phyloP scores from a whole-genome alignment of 108 stramenopile species.

The Conticribra guillardii region DNA sequence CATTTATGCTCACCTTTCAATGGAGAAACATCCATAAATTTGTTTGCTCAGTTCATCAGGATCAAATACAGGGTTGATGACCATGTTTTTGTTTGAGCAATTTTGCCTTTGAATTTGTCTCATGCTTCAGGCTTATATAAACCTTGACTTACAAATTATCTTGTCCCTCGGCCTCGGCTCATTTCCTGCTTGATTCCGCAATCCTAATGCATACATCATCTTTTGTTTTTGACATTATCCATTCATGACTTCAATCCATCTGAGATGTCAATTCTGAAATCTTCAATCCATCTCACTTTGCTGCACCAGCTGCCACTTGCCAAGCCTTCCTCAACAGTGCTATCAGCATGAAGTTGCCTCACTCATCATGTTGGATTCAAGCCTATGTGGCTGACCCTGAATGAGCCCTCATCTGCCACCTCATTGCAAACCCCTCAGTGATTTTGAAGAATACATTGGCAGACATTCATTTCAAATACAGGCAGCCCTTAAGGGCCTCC shows the following conservation, averaged over 20 bases:
- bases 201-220: constrained; percentile 5
- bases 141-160: constrained; percentile 10
- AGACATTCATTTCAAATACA: background rate
- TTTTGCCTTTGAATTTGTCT: constrained; percentile 17
- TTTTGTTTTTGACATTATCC: background rate
- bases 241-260: background rate
- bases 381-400: too few species aligned
- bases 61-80: constrained; percentile 1
- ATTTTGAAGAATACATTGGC: too few species aligned
- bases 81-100: background rate
- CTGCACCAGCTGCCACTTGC: constrained; percentile 2
- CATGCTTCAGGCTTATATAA: constrained; percentile 1
- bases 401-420: too few species aligned
- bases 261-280: constrained; percentile 5
- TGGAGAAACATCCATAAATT: background rate
- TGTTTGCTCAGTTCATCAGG: constrained; percentile 12
- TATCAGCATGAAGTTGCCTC: background rate
- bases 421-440: too few species aligned
- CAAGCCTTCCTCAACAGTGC: constrained; percentile 6
- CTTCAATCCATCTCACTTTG: background rate
- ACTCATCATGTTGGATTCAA: too few species aligned
- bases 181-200: background rate
- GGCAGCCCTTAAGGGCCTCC: background rate
- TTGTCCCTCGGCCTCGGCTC: background rate
- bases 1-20: background rate